Base-by-base conservation (phyloP, 2,329 filamentous ascomycete genomes). In the Ophiostoma angusticollis region DNA sequence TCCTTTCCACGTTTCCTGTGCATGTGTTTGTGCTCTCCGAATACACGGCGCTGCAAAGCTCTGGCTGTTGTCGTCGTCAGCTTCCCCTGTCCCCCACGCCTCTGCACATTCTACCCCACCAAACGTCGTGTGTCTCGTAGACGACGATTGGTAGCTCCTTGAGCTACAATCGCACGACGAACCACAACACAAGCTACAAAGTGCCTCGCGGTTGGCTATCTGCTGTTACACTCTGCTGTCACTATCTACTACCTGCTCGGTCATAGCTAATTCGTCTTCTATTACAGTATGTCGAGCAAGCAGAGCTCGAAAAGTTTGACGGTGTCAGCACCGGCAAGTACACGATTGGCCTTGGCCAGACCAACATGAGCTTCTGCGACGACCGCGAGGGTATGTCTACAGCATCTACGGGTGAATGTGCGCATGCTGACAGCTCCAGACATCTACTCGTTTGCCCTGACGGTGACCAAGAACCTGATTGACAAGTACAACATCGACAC, bases 331-430 rank as follows among this genome's bases (percentile, higher is more conserved):
- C 76, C 41, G 84, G 84, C 50, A 91, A 91, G 67, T 91, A 91
- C 71, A 91, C 84, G 55, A 89, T 91, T 64, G 84, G 84, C 60
- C 79, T 91, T 41, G 84, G 84, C 54, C 84, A 91, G 72, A 89
- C 81, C 58, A 85, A 83, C 67, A 91, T 91, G 84, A 80, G 78
- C 69, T 91, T 91, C 66, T 89, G 84, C 60, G 84, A 91, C 63
- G 84, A 91, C 57, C 78, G 82, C 57, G 84, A 91, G 68, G 83
- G 83, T 86, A 60, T 61, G 67, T 61, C 16, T 29, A 5, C 30
- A 1, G 11, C 16, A 9, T 18, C 25, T 16, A 8, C 35, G 9
- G 4, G 12, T n/a, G 4, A 16, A 11, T 19, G 11, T 9, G 3
- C 9, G 31, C 33, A 6, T 16, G 17, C 11, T 21, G n/a, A 33